Evolutionary conservation across 768 basidiomycete genomes (phyloP).

Genomic region (Scleroderma citrinum): DNA sequence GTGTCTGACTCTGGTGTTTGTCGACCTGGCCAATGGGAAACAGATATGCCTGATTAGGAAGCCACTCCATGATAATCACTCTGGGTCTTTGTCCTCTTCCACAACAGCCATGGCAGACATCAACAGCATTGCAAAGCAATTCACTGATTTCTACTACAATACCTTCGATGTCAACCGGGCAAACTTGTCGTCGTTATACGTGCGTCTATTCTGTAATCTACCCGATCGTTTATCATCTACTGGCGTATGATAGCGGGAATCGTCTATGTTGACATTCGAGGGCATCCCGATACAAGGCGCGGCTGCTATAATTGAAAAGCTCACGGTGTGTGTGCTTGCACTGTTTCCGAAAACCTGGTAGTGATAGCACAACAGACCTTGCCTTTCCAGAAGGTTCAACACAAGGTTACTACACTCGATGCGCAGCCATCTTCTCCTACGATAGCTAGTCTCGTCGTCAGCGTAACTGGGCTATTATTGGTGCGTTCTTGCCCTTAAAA

Average conservation of each 20-base stretch:
- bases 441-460: slow-evolving; percentile 62
- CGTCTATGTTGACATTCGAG: slow-evolving; percentile 88
- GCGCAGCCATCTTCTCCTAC: slow-evolving; percentile 74
- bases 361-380: slow-evolving; percentile 42
- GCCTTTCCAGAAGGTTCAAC: slow-evolving; percentile 77
- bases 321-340: slow-evolving; percentile 45
- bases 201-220: slow-evolving; percentile 35
- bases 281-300: slow-evolving; percentile 50
- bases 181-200: slow-evolving; percentile 64
- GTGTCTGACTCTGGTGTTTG: not conserved
- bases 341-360: not conserved
- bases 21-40: not conserved
- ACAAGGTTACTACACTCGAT: slow-evolving; percentile 78
- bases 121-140: slow-evolving; percentile 69
- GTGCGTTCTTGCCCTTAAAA: slow-evolving; percentile 36
- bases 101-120: slow-evolving; percentile 61
- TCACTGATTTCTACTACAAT: slow-evolving; percentile 76
- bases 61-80: too few species aligned
- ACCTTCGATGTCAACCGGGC: slow-evolving; percentile 66
- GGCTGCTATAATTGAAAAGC: slow-evolving; percentile 58
- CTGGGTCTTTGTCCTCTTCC: slow-evolving; percentile 2
- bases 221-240: slow-evolving; percentile 26
- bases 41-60: slow-evolving; percentile 15
- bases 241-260: slow-evolving; percentile 47
- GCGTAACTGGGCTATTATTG: slow-evolving; percentile 81